Conservation (phyloP, 495 filamentous ascomycete genomes). For the Copromyces sp. region DNA sequence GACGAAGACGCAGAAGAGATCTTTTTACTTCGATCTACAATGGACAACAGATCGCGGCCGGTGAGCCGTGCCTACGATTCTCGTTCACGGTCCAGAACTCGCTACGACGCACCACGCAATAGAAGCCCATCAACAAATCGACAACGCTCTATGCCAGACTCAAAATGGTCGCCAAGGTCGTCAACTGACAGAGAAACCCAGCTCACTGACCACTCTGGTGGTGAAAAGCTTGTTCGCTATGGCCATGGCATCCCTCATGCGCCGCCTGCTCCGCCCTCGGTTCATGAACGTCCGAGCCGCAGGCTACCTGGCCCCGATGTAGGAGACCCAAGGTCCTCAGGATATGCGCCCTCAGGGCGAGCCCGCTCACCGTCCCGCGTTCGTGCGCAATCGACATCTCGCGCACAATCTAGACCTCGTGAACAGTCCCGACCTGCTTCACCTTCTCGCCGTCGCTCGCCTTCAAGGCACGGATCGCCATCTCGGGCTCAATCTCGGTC, state of each 20-base stretch:
- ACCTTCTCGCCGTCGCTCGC: conserved; percentile 3
- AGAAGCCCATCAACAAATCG: conserved; percentile 19
- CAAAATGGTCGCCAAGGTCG: conserved; percentile 26
- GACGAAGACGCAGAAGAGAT: background rate
- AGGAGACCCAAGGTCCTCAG: background rate
- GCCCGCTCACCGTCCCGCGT: background rate
- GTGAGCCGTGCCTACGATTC: background rate
- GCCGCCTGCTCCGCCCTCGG: conserved; percentile 4
- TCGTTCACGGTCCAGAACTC: background rate
- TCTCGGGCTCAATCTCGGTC: conserved; percentile 14
- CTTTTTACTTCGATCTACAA: background rate
- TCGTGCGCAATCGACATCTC: background rate
- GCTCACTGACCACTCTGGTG: conserved; percentile 25
- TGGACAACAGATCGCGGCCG: background rate
- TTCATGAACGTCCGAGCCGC: conserved; percentile 18
- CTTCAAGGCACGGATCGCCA: background rate
- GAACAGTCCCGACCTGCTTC: conserved; percentile 5
- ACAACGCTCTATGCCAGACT: conserved; percentile 32
- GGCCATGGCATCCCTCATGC: conserved; percentile 10
- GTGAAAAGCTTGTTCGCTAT: conserved; percentile 16
- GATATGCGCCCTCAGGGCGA: conserved; percentile 12
- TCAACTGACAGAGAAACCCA: conserved; percentile 32
- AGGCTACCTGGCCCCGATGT: background rate
- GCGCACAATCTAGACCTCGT: background rate
- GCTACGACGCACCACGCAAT: background rate